Base-by-base conservation (phyloP, 2,329 filamentous ascomycete genomes). In the Metarhizium rileyi region DNA sequence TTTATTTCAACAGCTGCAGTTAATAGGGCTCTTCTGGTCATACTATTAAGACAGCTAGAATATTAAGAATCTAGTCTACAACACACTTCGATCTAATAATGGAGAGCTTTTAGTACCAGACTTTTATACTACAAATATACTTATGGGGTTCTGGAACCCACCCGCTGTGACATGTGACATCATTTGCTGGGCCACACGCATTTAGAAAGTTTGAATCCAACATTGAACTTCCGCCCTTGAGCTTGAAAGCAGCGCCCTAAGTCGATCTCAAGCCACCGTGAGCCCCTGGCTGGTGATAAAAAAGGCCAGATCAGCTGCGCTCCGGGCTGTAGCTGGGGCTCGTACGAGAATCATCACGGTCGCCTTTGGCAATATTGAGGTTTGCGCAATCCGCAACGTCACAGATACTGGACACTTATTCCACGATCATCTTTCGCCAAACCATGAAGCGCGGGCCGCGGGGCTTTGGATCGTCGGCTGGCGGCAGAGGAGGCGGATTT, bases 361-460 rank as follows among this genome's bases (percentile, higher is more conserved):
- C 38, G 22, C 16, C 8, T n/a, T 22, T 18, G 22, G 5, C 38
- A 25, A 10, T 16, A 20, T 25, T 14, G n/a, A 42, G 23, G 38
- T 42, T n/a, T 40, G 30, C 25, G 23, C 38, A 23, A 23, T 41
- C 14, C 18, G 27, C 30, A 20, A 14, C 18, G 12, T 42, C n/a
- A 25, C 33, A 25, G 14, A 23, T 7, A 12, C 26, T 18, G 10
- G 10, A 5, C 12, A 20, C 10, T 10, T 46, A n/a, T 5, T 14
- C 30, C 44, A 18, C 4, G 18, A 22, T 23, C 8, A 23, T 36
- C 27, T 16, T 8, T 26, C 35, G 23, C 40, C n/a, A n/a, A n/a
- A n/a, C n/a, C 44, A 52, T 52, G 51, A 52, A 52, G 45, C 48
- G 48, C 22, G 51, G 40, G 33, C 51, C 40, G 48, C 44, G 51